phyloP scores from a whole-genome alignment of 164 flowering plant species.

The Buxus sempervirens region DNA sequence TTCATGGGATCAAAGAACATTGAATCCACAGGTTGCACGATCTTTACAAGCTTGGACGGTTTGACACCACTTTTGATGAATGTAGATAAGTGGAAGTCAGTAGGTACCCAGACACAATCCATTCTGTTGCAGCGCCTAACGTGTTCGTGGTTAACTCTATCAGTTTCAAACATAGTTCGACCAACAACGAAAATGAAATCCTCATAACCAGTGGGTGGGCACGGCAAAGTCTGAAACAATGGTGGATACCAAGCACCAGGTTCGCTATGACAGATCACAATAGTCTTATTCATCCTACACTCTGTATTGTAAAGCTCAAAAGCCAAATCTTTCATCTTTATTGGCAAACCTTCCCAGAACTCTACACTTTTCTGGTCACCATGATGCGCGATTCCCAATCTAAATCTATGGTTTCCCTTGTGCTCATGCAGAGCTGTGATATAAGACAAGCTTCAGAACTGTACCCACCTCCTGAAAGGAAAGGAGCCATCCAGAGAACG shows the following conservation, averaged over 20 bases:
- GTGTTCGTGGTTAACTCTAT: slow-evolving; percentile 50
- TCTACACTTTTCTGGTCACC: slow-evolving; percentile 57
- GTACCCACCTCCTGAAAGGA: slow-evolving; percentile 83
- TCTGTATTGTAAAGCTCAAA: slow-evolving; percentile 42
- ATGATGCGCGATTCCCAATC: slow-evolving; percentile 57
- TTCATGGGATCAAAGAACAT: slow-evolving; percentile 57
- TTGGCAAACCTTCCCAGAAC: slow-evolving; percentile 76
- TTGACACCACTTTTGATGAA: slow-evolving; percentile 66
- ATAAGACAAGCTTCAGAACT: slow-evolving; percentile 87
- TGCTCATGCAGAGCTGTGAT: slow-evolving; percentile 41
- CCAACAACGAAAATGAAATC: slow-evolving; percentile 53
- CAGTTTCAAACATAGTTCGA: slow-evolving; percentile 83
- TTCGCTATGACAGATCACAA: slow-evolving; percentile 79
- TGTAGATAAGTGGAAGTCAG: slow-evolving; percentile 63
- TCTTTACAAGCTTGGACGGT: slow-evolving; percentile 60
- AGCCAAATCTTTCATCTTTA: slow-evolving; percentile 28
- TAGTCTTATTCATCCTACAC: slow-evolving; percentile 50
- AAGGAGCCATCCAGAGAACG: slow-evolving; percentile 86
- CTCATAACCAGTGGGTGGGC: slow-evolving; percentile 60
- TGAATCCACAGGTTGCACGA: slow-evolving; percentile 69
- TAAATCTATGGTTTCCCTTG: slow-evolving; percentile 29
- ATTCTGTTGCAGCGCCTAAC: slow-evolving; percentile 58
- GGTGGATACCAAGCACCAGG: slow-evolving; percentile 91
- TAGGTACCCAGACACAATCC: slow-evolving; percentile 82
- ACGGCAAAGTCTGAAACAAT: slow-evolving; percentile 61